These are phyloP conservation scores for Petunia secreta DNA, from an alignment of 257 asterid genomes.

Conservation along the genomic window DNA sequence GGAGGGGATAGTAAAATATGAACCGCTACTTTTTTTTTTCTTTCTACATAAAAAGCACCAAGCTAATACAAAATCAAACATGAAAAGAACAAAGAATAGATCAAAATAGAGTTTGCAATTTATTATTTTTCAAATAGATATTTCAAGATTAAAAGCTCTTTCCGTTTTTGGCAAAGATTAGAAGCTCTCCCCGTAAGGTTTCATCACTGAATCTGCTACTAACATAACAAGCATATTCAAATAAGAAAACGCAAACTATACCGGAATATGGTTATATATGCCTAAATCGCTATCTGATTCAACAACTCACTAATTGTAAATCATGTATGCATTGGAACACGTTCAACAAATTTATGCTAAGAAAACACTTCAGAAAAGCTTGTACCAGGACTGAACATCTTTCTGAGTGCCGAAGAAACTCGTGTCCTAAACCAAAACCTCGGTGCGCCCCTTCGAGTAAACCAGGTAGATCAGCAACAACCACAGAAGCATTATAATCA, in stretches of 20 bases:
- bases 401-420: constrained; percentile 93
- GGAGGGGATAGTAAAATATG: not conserved
- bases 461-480: constrained; percentile 96
- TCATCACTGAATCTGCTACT: not conserved
- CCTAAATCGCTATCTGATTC: constrained; percentile 3
- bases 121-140: not conserved
- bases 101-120: not conserved
- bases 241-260: not conserved
- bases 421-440: constrained; percentile 97
- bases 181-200: not conserved
- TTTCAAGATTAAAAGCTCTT: not conserved
- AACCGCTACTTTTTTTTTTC: not conserved
- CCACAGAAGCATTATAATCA: constrained; percentile 80
- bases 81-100: not conserved
- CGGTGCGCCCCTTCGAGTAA: constrained; percentile 96
- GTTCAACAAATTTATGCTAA: not conserved
- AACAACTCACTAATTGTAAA: not conserved
- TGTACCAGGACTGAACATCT: constrained; percentile 93
- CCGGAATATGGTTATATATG: not conserved
- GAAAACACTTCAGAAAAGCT: constrained; percentile 19
- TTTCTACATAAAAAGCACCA: not conserved
- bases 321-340: not conserved
- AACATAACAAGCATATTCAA: constrained; percentile 21
- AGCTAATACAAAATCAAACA: not conserved
- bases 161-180: not conserved